A percentile compares a stretch with the other conserved stretches of the same genome.
Evolutionary conservation across 768 basidiomycete genomes (phyloP).

Genomic region (Amanita phalloides): DNA sequence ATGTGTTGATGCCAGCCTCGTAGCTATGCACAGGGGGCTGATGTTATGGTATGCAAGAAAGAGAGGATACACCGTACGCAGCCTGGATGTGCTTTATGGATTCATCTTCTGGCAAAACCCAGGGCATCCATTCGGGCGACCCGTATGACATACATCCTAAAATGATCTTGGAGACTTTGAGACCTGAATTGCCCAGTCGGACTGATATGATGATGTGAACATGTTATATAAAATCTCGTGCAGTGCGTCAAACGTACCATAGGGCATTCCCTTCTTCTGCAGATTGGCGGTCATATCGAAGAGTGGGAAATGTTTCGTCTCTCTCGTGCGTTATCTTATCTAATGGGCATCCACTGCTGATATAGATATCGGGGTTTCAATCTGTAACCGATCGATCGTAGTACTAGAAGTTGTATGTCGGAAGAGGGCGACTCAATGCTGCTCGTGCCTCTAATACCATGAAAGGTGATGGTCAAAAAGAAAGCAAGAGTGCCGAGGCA

Average conservation of each 20-base stretch:
- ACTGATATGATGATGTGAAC: constrained; percentile 18
- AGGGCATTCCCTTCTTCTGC: neutral
- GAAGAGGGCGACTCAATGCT: too few species aligned
- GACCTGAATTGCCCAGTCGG: constrained; percentile 38
- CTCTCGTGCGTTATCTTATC: too few species aligned
- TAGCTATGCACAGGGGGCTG: constrained; percentile 22
- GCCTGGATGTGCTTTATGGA: constrained; percentile 42
- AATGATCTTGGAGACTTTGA: constrained; percentile 57
- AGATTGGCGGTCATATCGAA: neutral
- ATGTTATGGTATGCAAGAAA: neutral
- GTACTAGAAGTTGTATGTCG: too few species aligned
- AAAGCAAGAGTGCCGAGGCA: too few species aligned
- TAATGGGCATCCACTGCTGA: too few species aligned
- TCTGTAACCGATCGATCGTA: too few species aligned
- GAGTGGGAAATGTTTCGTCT: too few species aligned
- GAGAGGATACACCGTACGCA: constrained; percentile 19
- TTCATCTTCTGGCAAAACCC: constrained; percentile 38
- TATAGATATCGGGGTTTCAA: too few species aligned
- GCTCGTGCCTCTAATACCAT: too few species aligned
- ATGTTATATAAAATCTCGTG: neutral
- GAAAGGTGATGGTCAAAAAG: too few species aligned
- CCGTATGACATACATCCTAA: constrained; percentile 59
- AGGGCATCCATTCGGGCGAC: constrained; percentile 35
- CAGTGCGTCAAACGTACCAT: neutral
- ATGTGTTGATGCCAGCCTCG: constrained; percentile 54